A percentile compares a stretch with the other conserved stretches of the same genome.
These are phyloP conservation scores for Solanum chiquidenum DNA, from an alignment of 257 asterid species.

Conservation along the genomic window DNA sequence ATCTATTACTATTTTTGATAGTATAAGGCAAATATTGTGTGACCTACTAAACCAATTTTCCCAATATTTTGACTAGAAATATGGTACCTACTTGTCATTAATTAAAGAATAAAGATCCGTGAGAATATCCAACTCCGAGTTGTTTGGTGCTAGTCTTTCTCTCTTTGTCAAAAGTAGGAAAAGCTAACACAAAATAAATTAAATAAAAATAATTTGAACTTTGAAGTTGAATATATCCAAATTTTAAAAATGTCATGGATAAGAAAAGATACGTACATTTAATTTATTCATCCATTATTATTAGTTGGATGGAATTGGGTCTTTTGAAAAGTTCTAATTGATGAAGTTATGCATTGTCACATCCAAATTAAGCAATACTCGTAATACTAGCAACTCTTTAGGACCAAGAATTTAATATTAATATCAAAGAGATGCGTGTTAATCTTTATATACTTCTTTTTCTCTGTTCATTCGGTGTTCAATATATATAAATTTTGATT, in stretches of 20 bases:
- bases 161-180: not conserved
- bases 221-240: not conserved
- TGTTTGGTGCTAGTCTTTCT: not conserved
- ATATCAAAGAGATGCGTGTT: not conserved
- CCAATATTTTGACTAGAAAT: not conserved
- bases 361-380: not conserved
- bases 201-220: not conserved
- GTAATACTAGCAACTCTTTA: not conserved
- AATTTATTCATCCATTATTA: not conserved
- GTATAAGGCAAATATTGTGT: not conserved
- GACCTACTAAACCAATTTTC: not conserved
- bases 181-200: not conserved
- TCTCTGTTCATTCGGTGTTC: rapidly evolving
- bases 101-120: not conserved
- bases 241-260: not conserved
- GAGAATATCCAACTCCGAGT: not conserved
- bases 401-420: not conserved
- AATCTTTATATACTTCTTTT: not conserved
- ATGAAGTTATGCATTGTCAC: not conserved
- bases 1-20: not conserved
- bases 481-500: not conserved
- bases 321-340: not conserved
- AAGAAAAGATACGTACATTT: not conserved
- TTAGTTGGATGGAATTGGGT: not conserved
- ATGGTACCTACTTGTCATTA: not conserved